Evolutionary conservation across 2,329 filamentous ascomycete genomes (phyloP).

Genomic region (Phyllosticta capitalensis): DNA sequence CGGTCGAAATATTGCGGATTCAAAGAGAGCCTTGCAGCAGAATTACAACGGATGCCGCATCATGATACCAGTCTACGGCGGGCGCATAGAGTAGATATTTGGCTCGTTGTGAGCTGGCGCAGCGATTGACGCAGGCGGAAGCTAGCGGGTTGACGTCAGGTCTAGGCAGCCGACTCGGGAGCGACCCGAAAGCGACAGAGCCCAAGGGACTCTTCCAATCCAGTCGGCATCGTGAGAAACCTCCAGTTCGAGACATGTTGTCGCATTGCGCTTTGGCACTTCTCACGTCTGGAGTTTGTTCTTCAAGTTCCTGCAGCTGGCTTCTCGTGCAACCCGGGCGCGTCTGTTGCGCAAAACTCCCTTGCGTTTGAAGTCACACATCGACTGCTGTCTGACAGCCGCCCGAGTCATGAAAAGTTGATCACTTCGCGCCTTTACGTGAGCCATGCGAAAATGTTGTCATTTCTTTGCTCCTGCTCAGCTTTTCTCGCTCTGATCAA

Average conservation of each 20-base stretch:
- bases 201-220: not conserved
- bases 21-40: not conserved
- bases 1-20: not conserved
- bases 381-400: not conserved
- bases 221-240: not conserved
- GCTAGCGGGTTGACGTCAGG: not conserved
- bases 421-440: not conserved
- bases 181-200: not conserved
- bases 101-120: not conserved
- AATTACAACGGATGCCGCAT: not conserved
- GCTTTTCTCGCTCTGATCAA: not conserved
- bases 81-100: not conserved
- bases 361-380: not conserved
- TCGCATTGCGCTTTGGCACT: not conserved
- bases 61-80: not conserved
- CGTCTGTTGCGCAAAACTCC: not conserved
- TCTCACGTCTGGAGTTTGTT: not conserved
- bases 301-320: not conserved
- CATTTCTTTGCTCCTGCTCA: no score
- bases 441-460: no score
- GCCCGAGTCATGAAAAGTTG: not conserved
- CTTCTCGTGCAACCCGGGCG: not conserved
- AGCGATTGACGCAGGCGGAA: not conserved
- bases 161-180: not conserved
- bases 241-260: not conserved